Percentiles rank a stretch among this genome's conserved stretches.
These are phyloP conservation scores for Trichosanthes truncata DNA, from an alignment of 306 rosid species.

Conservation along the genomic window DNA sequence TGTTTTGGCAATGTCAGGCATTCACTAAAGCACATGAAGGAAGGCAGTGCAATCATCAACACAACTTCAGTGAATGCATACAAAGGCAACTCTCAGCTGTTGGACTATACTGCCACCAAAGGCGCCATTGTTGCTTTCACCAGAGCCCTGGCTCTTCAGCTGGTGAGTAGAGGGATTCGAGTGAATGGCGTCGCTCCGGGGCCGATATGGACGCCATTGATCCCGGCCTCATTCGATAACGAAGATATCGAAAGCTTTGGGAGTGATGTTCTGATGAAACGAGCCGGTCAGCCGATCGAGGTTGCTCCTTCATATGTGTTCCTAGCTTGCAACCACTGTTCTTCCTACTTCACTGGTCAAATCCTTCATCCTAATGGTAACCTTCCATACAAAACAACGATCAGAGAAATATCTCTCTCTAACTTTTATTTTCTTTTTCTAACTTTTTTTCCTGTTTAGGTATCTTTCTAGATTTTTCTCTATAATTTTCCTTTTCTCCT, in stretches of 20 bases:
- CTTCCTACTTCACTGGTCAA: conserved; percentile 72
- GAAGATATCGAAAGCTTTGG: conserved; percentile 31
- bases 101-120: conserved; percentile 61
- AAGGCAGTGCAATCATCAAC: conserved; percentile 68
- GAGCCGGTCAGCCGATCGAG: conserved; percentile 69
- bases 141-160: conserved; percentile 57
- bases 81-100: conserved; percentile 26
- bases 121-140: conserved; percentile 68
- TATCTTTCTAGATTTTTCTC: neutral
- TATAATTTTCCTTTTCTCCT: too few relatives aligned
- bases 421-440: neutral
- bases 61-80: conserved; percentile 69
- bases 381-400: neutral
- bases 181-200: conserved; percentile 82
- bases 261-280: conserved; percentile 45
- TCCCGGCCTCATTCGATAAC: conserved; percentile 29
- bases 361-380: conserved; percentile 77
- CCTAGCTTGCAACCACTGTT: conserved; percentile 55
- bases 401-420: too few relatives aligned
- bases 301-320: conserved; percentile 61
- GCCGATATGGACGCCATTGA: conserved; percentile 76
- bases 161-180: conserved; percentile 39
- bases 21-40: conserved; percentile 65
- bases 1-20: conserved; percentile 37
- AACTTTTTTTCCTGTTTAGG: too few relatives aligned